Evolutionary conservation across 176 grass and related monocot genomes (phyloP).

Genomic region (Raddia distichophylla): DNA sequence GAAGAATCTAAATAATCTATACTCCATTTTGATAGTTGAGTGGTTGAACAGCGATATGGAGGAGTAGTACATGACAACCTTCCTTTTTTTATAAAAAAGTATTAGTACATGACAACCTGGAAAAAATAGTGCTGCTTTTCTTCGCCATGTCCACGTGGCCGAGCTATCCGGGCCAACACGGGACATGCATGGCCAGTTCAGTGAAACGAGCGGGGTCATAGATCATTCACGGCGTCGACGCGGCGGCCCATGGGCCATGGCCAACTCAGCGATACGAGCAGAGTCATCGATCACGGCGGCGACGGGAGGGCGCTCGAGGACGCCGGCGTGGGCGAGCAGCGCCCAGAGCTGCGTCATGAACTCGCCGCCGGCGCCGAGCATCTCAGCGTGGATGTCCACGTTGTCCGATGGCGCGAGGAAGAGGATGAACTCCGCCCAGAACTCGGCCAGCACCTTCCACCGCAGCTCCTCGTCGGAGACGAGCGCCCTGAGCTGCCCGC

Average conservation of each 20-base stretch:
- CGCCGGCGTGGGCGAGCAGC: slow-evolving; percentile 50
- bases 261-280: too few species aligned
- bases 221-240: background rate
- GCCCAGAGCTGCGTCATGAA: slow-evolving; percentile 63
- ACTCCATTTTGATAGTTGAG: too few species aligned
- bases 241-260: background rate
- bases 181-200: too few species aligned
- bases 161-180: too few species aligned
- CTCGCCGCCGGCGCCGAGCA: slow-evolving; percentile 55
- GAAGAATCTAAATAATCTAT: too few species aligned
- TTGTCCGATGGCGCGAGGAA: slow-evolving; percentile 59
- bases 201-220: too few species aligned
- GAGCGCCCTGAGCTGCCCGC: slow-evolving; percentile 32
- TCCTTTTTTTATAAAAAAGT: too few species aligned
- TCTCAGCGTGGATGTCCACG: slow-evolving; percentile 54
- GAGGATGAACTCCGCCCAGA: slow-evolving; percentile 49
- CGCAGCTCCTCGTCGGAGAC: background rate
- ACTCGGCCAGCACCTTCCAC: slow-evolving; percentile 52
- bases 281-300: background rate
- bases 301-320: slow-evolving; percentile 36
- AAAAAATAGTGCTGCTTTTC: too few species aligned
- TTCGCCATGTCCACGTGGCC: too few species aligned
- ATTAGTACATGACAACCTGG: too few species aligned
- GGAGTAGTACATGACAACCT: too few species aligned
- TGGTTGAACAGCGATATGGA: too few species aligned